Evolutionary conservation across 805 yeast species (phyloP).

Genomic region (Lipomyces starkeyi): DNA sequence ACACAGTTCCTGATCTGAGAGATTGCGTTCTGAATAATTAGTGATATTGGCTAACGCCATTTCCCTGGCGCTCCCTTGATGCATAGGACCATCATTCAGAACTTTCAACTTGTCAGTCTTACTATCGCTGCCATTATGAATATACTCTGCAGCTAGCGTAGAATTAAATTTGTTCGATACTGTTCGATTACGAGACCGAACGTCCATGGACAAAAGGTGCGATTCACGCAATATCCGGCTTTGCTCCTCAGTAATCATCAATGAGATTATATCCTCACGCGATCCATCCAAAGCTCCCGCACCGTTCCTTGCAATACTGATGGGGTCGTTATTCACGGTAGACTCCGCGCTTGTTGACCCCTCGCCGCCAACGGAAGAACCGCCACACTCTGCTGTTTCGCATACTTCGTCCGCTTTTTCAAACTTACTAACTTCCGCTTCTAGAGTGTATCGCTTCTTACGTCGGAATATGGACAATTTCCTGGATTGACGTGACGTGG

Average conservation of each 20-base stretch:
- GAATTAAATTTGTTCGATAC: background rate
- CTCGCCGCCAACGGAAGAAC: background rate
- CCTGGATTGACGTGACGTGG: background rate
- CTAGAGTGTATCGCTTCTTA: background rate
- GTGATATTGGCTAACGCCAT: background rate
- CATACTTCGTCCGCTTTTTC: background rate
- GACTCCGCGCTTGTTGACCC: background rate
- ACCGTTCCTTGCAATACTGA: background rate
- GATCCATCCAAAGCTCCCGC: background rate
- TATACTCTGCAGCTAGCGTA: no score
- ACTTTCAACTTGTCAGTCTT: background rate
- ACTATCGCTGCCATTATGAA: background rate
- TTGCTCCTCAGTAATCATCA: background rate
- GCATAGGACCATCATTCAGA: background rate
- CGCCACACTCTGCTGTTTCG: background rate
- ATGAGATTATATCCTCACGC: background rate
- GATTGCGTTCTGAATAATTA: background rate
- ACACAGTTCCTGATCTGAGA: background rate
- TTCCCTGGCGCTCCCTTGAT: background rate
- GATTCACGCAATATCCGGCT: background rate
- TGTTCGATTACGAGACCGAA: background rate
- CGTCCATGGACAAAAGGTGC: background rate
- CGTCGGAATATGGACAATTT: background rate
- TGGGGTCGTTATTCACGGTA: background rate
- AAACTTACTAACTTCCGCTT: background rate